Evolutionary conservation across 2,329 filamentous ascomycete species (phyloP).

Genomic region (Lachnellula cervina): DNA sequence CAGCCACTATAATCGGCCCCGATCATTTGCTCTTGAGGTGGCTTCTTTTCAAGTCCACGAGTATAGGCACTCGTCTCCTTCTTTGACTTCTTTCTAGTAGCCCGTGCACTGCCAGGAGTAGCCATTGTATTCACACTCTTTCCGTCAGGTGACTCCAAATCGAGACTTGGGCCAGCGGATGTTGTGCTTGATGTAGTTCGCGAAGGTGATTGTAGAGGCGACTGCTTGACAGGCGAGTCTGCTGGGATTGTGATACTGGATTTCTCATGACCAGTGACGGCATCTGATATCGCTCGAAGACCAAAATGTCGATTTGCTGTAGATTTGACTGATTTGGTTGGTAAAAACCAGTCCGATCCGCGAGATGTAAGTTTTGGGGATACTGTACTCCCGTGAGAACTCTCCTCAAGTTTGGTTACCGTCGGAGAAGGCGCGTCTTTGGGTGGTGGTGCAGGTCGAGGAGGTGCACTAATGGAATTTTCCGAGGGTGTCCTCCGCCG

Average conservation of each 20-base stretch:
- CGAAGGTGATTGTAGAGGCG: conserved; percentile 58
- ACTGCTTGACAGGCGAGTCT: conserved; percentile 48
- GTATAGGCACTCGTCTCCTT: conserved; percentile 94
- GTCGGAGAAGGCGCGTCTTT: conserved; percentile 52
- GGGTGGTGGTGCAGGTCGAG: conserved; percentile 52
- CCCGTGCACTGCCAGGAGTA: conserved; percentile 43
- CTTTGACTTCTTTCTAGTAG: conserved; percentile 68
- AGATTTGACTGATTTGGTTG: conserved; percentile 38
- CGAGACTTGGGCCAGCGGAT: conserved; percentile 65
- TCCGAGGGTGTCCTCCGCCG: conserved; percentile 37
- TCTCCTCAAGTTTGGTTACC: conserved; percentile 55
- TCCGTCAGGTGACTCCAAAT: conserved; percentile 69
- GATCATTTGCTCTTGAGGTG: conserved; percentile 76
- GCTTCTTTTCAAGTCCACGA: conserved; percentile 75
- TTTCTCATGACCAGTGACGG: conserved; percentile 50
- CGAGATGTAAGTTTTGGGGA: conserved; percentile 37
- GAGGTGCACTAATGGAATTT: conserved; percentile 55
- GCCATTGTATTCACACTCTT: conserved; percentile 46
- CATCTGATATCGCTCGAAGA: conserved; percentile 82
- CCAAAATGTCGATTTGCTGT: conserved; percentile 56
- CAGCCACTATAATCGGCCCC: conserved; percentile 92
- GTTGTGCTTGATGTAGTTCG: conserved; percentile 72
- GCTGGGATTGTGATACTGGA: conserved; percentile 46
- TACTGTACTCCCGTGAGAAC: conserved; percentile 11
- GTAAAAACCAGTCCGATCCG: conserved; percentile 46